Base-by-base conservation (phyloP, 2,329 filamentous ascomycete genomes). In the Didymella arachidicola region DNA sequence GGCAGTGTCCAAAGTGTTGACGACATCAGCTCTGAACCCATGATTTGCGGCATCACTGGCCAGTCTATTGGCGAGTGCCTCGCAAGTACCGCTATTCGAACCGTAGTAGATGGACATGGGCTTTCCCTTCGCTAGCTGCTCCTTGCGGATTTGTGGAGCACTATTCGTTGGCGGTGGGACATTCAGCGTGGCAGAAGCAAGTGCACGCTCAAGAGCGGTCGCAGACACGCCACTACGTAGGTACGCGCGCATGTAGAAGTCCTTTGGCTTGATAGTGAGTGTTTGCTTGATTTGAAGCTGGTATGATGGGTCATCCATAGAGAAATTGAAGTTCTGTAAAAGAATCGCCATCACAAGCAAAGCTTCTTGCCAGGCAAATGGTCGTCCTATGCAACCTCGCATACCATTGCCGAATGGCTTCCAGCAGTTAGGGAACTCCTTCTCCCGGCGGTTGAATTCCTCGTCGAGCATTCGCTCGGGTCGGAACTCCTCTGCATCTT, bases 351-450 rank as follows among this genome's bases (percentile, higher is more conserved):
- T 70, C 18, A 75, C 74, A 27, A 85, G 72, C 3, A 85, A 63
- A 2, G 79, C 77, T 59, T 86, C 83, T 64, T 86, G 83, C 81
- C 81, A 83, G 0, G 83, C 83, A 55, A 86, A 86, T 0, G 81
- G 76, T 1, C 83, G 75, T 4, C 83, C 83, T 30, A 86, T 85
- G 56, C 83, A 86, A 16, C 72, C 81, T 25, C 83, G 75, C 67
- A 81, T 76, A 1, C 83, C 84, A 32, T 80, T 85, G 0, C 83
- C 83, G 59, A 85, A 85, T 0, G 83, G 83, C 64, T 85, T 86
- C 82, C 67, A 82, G 64, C 70, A 72, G 42, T 79, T 76, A 7
- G 77, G 75, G 25, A 72, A 78, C 26, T 79, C 67, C n/a, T 72
- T 73, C 44, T 76, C 73, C 22, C 77, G 71, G 4, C 69, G 68